Conservation (phyloP, 306 rosid species). For the Mimosa bimucronata region DNA sequence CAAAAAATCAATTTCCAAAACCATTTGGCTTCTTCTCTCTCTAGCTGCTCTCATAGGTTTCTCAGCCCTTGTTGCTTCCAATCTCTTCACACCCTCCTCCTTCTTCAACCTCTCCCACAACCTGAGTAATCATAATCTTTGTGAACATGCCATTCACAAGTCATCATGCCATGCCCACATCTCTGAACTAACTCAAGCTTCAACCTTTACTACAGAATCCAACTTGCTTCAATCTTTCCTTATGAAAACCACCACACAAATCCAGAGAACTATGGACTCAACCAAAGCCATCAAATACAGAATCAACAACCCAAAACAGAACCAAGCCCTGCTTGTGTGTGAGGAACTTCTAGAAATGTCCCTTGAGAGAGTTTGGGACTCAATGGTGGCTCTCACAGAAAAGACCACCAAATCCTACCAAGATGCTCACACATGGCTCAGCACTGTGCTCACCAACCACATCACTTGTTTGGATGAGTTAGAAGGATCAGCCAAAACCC, state of each 20-base stretch:
- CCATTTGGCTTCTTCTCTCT: slow-evolving; percentile 42
- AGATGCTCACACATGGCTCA: slow-evolving; percentile 62
- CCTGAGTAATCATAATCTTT: slow-evolving; percentile 21
- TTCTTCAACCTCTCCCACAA: neutral
- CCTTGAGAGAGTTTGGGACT: slow-evolving; percentile 42
- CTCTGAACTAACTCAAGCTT: slow-evolving; percentile 30
- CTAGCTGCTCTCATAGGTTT: slow-evolving; percentile 44
- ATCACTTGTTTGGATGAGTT: slow-evolving; percentile 61
- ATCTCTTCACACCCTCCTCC: slow-evolving; percentile 27
- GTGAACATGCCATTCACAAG: slow-evolving; percentile 47
- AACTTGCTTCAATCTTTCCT: slow-evolving; percentile 40
- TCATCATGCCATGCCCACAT: slow-evolving; percentile 51
- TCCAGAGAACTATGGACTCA: slow-evolving; percentile 27
- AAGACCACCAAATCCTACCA: slow-evolving; percentile 24
- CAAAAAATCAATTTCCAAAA: slow-evolving; percentile 34
- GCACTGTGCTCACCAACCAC: slow-evolving; percentile 60
- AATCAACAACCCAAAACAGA: slow-evolving; percentile 41
- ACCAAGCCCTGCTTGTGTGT: slow-evolving; percentile 46
- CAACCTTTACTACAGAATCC: neutral
- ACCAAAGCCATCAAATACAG: slow-evolving; percentile 33
- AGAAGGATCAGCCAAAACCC: slow-evolving; percentile 11
- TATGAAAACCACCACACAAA: slow-evolving; percentile 27
- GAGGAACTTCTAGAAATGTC: slow-evolving; percentile 45
- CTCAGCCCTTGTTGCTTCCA: slow-evolving; percentile 46
- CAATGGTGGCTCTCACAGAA: slow-evolving; percentile 35